Conservation (phyloP, 345 rosid species). For the Lepidium sativum region DNA sequence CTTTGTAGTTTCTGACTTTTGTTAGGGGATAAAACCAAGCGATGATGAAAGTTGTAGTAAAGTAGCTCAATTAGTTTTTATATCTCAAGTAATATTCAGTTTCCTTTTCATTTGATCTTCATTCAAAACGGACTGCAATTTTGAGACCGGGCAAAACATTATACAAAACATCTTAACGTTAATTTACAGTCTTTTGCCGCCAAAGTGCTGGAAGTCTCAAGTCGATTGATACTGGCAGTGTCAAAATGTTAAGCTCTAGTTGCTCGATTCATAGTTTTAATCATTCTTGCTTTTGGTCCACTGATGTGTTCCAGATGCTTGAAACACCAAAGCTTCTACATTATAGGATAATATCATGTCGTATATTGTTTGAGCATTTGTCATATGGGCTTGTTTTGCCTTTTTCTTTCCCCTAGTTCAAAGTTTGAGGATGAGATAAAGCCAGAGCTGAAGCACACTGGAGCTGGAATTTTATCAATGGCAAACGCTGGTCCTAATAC, state of each 20-base stretch:
- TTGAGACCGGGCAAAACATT: background rate
- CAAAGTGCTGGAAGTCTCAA: background rate
- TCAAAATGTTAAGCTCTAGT: background rate
- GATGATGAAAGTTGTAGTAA: background rate
- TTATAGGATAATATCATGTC: background rate
- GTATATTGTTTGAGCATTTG: background rate
- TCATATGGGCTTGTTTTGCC: background rate
- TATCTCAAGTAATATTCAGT: background rate
- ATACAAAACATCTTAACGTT: background rate
- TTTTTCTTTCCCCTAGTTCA: constrained; percentile 26
- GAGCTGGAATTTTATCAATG: constrained; percentile 91
- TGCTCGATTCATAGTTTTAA: background rate
- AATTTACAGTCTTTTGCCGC: background rate
- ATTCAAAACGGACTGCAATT: background rate
- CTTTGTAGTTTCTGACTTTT: too few species aligned
- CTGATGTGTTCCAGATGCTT: background rate
- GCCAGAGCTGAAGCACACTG: constrained; percentile 84
- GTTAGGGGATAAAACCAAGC: background rate
- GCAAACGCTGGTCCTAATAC: constrained; percentile 97
- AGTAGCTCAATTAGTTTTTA: background rate
- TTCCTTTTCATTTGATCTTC: background rate
- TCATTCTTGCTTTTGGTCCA: background rate
- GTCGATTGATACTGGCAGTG: background rate
- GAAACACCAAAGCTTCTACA: background rate
- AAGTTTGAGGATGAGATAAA: constrained; percentile 86